Evolutionary conservation across 441 rosid genomes (phyloP), one percentile per base, ranked within the genome.

Genomic region (Erysimum pusillum): DNA sequence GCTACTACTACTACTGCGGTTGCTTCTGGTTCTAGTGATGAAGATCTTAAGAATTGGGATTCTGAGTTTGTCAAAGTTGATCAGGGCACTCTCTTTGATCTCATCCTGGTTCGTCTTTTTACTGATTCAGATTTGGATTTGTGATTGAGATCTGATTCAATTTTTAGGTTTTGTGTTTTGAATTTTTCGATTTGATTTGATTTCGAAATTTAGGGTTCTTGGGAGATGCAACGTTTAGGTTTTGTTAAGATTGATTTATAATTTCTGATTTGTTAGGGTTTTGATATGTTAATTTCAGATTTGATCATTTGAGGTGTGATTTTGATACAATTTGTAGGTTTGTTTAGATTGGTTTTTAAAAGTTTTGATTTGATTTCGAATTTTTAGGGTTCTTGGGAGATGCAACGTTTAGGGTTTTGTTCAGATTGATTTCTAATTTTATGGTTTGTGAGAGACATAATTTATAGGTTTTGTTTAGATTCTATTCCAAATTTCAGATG

Each of bases 11-110:
- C 41, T 17, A 36, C 64, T 3, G 4, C 48, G 1, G 35, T 8
- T 3, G 51, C 51, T 25, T 62, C 51, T 2, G 51, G 18, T 42
- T 63, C 39, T 28, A 44, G 48, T 67, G 85, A 77, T 7, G 85
- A 82, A 0, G 85, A 82, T 20, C 83, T 79, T 56, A 82, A 80
- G 78, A 51, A 58, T 14, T 84, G 87, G 87, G 87, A 84, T 61
- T 62, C 72, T 11, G 87, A 84, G 41, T 84, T 84, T 68, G 68
- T 84, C 67, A 84, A 82, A 69, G 83, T 84, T 39, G 85, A 84
- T 62, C 85, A 79, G 80, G 75, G 79, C 56, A 84, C 85, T 1
- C 87, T 84, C 53, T 84, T 81, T 60, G 85, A 84, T 72, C 82
- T 84, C 1, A 81, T 85, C 51, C 75, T 86, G 84, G 87, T 86